phyloP scores from a whole-genome alignment of 352 stramenopile species.

The Phytopythium sindhum region DNA sequence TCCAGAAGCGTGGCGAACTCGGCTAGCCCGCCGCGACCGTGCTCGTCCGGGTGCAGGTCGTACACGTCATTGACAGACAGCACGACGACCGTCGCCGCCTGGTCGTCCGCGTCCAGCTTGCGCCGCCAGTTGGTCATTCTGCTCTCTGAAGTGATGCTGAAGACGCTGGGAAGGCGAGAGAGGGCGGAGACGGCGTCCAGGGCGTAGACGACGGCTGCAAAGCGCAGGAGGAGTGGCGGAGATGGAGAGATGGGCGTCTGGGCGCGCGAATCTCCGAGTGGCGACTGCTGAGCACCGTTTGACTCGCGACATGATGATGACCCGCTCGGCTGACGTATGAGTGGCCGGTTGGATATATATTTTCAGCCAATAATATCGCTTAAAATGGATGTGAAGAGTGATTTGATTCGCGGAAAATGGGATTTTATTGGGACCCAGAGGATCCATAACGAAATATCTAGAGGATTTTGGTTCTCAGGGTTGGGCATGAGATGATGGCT shows the following conservation, averaged over 20 bases:
- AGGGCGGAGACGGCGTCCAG: too few species aligned
- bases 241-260: background rate
- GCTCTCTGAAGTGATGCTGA: background rate
- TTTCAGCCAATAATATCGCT: constrained; percentile 3
- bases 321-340: background rate
- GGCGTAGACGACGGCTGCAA: too few species aligned
- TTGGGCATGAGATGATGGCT: too few species aligned
- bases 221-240: background rate
- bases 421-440: background rate
- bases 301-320: constrained; percentile 1
- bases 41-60: constrained; percentile 42
- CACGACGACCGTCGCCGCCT: constrained; percentile 25
- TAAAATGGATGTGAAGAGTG: background rate
- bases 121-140: constrained; percentile 7
- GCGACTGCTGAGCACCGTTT: background rate
- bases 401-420: background rate
- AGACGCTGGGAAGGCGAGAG: background rate
- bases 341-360: background rate
- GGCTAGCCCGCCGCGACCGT: constrained; percentile 35
- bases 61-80: constrained; percentile 56
- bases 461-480: background rate
- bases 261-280: background rate
- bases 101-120: constrained; percentile 17
- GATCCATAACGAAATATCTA: background rate
- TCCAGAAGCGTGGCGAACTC: constrained; percentile 41